Percentiles rank a stretch among this genome's conserved stretches.
phyloP scores from a whole-genome alignment of 352 stramenopile genomes.

The Phytopythium aichiense region DNA sequence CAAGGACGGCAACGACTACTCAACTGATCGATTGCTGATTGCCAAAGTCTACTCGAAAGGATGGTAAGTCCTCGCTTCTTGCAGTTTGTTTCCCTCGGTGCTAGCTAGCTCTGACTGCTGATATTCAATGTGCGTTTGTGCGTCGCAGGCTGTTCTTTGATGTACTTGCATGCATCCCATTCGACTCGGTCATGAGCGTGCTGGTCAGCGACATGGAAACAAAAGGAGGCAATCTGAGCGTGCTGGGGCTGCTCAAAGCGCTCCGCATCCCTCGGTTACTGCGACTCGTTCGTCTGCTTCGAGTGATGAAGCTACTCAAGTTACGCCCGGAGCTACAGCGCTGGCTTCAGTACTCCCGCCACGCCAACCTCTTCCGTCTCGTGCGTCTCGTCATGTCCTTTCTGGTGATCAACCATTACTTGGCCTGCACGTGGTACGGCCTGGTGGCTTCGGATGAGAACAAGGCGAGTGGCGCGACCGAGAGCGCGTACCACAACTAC shows the following conservation, averaged over 20 bases:
- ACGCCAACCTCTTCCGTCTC: constrained; percentile 70
- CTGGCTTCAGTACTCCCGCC: constrained; percentile 81
- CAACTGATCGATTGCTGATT: constrained; percentile 57
- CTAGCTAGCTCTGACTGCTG: not conserved
- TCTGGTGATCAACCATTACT: constrained; percentile 73
- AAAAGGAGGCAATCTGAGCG: constrained; percentile 41
- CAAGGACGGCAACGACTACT: constrained; percentile 48
- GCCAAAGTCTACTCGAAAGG: constrained; percentile 48
- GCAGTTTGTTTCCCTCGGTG: not conserved
- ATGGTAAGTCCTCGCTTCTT: constrained; percentile 30
- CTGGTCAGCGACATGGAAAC: constrained; percentile 42
- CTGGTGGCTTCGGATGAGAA: constrained; percentile 47
- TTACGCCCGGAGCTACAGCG: constrained; percentile 64
- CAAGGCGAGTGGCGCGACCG: constrained; percentile 30
- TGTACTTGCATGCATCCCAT: constrained; percentile 68
- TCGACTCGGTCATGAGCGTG: constrained; percentile 51
- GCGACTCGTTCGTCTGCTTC: constrained; percentile 60
- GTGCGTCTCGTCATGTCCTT: constrained; percentile 64
- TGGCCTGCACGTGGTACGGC: constrained; percentile 76
- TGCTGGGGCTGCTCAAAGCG: constrained; percentile 65
- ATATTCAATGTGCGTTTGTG: not conserved
- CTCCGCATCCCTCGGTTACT: constrained; percentile 64
- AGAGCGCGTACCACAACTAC: constrained; percentile 38
- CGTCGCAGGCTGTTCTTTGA: constrained; percentile 69
- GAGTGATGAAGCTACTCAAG: constrained; percentile 69